These are phyloP conservation scores for Lepiota venenata DNA, from an alignment of 768 basidiomycete species.

Conservation along the genomic window DNA sequence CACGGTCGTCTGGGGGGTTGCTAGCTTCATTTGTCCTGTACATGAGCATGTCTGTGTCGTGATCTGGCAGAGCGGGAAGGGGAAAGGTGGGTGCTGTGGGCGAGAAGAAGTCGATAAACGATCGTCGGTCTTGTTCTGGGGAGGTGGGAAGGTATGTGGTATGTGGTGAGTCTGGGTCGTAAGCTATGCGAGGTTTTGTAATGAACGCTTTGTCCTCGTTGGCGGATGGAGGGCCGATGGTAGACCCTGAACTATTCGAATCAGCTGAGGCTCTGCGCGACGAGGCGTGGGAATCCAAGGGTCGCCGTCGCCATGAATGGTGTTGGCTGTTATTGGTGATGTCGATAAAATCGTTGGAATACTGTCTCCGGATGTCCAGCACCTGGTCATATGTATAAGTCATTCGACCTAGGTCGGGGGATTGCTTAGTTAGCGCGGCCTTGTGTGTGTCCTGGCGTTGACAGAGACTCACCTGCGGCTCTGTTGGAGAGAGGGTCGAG, in stretches of 20 bases:
- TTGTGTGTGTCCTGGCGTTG: too few relatives aligned
- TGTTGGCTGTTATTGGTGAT: slow-evolving; percentile 4
- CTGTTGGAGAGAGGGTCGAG: background rate
- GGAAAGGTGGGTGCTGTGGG: slow-evolving; percentile 14
- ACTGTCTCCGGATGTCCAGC: slow-evolving; percentile 20
- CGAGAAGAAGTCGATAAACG: slow-evolving; percentile 33
- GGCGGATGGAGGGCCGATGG: slow-evolving; percentile 23
- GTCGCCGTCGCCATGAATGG: slow-evolving; percentile 22
- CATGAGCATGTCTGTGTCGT: slow-evolving; percentile 11
- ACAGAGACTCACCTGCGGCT: slow-evolving; percentile 1
- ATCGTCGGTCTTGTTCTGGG: slow-evolving; percentile 21
- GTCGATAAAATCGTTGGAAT: slow-evolving; percentile 3
- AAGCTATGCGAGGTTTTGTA: slow-evolving; percentile 4
- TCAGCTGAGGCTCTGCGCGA: slow-evolving; percentile 22
- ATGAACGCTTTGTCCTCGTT: background rate
- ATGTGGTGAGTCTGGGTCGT: slow-evolving; percentile 25
- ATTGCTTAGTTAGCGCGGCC: too few relatives aligned
- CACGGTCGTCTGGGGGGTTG: slow-evolving; percentile 22
- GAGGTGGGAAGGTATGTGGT: slow-evolving; percentile 25
- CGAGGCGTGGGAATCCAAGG: slow-evolving; percentile 32
- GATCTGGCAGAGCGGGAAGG: background rate
- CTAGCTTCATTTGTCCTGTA: slow-evolving; percentile 16
- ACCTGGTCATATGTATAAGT: slow-evolving; percentile 7
- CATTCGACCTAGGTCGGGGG: background rate
- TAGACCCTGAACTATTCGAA: slow-evolving; percentile 23